Base-by-base conservation (phyloP, 129 eudicot genomes). In the Flaveria bidentis region DNA sequence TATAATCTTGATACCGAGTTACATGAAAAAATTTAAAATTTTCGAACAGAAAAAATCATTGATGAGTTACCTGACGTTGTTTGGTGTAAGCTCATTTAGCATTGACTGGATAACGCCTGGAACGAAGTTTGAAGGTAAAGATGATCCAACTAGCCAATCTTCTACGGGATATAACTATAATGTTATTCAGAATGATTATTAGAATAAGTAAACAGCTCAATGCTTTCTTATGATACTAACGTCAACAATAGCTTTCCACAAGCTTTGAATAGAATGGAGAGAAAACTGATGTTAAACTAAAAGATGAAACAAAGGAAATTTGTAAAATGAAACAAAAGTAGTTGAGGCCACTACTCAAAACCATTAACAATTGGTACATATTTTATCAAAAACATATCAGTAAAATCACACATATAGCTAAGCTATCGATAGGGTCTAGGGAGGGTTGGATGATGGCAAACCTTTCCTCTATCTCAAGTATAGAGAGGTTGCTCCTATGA, bases 131-230 rank as follows among this genome's bases (percentile, higher is more conserved):
- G 92, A 86, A 69, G 93, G 99, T 84, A 94, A 86, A 78, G 92
- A 91, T 71, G 99, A 84, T 26, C 92, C 97, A 64, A 82, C 96
- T 66, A 94, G 85, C 99, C 99, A 94, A 82, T 91, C 99, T 81
- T 83, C 76, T 9, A 90, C 82, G 70, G 99, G 96, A 86, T 87
- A 94, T 67, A 86, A 84, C 99, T 94, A 83, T 30, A 64, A 86
- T 15, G 50, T 79, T 56, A 45, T 81, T 56, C 68, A 74, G 44
- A 76, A 66, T 18, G 46, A 58, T 69, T 17, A 55, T 52, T 41
- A 26, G 22, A 71, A 36, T 22, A 61, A 46, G 76, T 55, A 60
- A 74, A 71, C 50, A 63, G 18, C 76, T 33, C 8, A 61, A 72
- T 53, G 36, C 49, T 18, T 75, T 75, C 50, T 2, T 63, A 76